Base-by-base conservation (phyloP, 2,329 filamentous ascomycete species). In the Xenosphaeropsis pyriputrescens region DNA sequence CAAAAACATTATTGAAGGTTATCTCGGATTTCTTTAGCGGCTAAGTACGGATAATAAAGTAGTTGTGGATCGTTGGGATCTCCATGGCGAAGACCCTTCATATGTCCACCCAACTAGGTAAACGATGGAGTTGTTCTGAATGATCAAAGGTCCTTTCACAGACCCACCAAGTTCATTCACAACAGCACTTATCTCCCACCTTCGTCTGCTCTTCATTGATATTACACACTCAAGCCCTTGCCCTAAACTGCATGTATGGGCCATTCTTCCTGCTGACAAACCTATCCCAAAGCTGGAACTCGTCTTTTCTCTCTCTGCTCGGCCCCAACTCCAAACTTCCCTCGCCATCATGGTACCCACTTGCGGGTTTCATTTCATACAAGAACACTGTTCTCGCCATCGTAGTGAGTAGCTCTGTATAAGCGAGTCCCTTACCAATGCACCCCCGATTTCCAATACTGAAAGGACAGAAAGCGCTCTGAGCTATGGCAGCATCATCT, bases 201-300 rank as follows among this genome's bases (percentile, higher is more conserved):
- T 29, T 18, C 13, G 8, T 31, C 34, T 19, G 9, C 43, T 39
- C 45, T 44, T 59, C 48, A 26, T 26, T 3, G 8, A 26, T n/a
- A n/a, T n/a, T n/a, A n/a, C n/a, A n/a, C n/a, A 26, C 22, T 26
- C 12, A 26, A 9, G 8, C 4, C 8, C 22, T 32, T 32, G 5
- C 14, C 14, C 61, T 53, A 49, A 79, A 79, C 59, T 83, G 72
- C 40, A 85, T 61, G 59, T 81, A 65, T 1, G 77, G 75, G 1
- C 81, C 81, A 49, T 80, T 68, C 61, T 85, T 86, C 48, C 70
- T 62, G 48, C 77, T 81, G 22, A 80, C 83, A 56, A 86, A 85
- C 14, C 72, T 78, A 53, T 86, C 81, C 37, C 68, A 59, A 40
- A 85, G 60, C 61, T 84, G 79, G 55, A 77, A 83, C 63, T 85